Percentiles rank a stretch among this genome's conserved stretches.
Conservation (phyloP, 805 yeast species). For the Yarrowia divulgata region DNA sequence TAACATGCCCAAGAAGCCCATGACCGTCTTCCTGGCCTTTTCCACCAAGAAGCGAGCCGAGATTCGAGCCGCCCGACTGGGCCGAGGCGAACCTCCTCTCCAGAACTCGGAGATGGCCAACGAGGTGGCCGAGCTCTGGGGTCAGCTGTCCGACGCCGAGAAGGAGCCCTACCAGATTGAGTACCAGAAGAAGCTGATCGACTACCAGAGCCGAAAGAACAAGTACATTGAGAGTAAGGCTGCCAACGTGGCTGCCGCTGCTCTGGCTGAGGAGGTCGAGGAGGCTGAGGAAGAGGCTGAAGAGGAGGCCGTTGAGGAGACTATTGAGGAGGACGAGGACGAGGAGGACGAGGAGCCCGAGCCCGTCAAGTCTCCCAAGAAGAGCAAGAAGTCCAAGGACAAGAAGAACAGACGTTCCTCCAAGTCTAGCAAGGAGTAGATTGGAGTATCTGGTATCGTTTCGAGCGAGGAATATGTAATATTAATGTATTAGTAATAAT, state of each 20-base stretch:
- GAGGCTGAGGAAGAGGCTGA: conserved; percentile 50
- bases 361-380: conserved; percentile 18
- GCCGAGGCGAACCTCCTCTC: conserved; percentile 65
- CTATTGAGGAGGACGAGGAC: conserved; percentile 56
- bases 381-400: conserved; percentile 23
- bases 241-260: conserved; percentile 45
- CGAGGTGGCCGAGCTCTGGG: conserved; percentile 82
- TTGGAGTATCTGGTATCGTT: neutral
- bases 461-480: conserved; percentile 3
- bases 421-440: conserved; percentile 23
- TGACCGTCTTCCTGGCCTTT: conserved; percentile 83
- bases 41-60: conserved; percentile 75
- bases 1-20: conserved; percentile 93
- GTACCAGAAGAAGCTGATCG: conserved; percentile 55
- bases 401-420: conserved; percentile 17
- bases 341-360: conserved; percentile 19
- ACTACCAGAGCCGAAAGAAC: conserved; percentile 57
- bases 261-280: conserved; percentile 43
- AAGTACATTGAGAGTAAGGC: conserved; percentile 53
- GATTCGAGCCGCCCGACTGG: conserved; percentile 71
- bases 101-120: conserved; percentile 80
- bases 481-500: conserved; percentile 32
- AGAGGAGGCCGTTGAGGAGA: conserved; percentile 58
- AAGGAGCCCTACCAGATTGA: conserved; percentile 73
- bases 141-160: conserved; percentile 69